Conservation (phyloP, 768 basidiomycete genomes). For the Agaricus blazei region DNA sequence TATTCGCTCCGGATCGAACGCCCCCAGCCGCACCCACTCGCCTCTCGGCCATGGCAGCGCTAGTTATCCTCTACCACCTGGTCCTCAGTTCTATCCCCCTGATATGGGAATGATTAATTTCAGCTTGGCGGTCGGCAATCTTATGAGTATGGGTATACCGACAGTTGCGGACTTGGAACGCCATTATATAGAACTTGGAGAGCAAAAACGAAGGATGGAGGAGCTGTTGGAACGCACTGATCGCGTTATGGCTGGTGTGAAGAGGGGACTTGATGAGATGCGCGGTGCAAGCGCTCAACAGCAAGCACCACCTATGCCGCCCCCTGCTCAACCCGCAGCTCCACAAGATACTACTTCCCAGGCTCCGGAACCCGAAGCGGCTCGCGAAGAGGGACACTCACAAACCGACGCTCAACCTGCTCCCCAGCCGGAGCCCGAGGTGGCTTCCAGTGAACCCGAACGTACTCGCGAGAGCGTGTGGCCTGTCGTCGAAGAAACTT, state of each 20-base stretch:
- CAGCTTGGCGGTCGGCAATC: constrained; percentile 29
- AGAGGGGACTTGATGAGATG: constrained; percentile 76
- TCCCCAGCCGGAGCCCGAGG: constrained; percentile 6
- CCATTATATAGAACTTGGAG: constrained; percentile 62
- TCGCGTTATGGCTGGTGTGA: constrained; percentile 63
- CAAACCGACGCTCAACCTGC: constrained; percentile 2
- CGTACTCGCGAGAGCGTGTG: constrained; percentile 22
- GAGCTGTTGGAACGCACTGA: constrained; percentile 77
- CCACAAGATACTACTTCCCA: constrained; percentile 13
- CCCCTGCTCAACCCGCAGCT: constrained; percentile 7
- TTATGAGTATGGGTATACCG: constrained; percentile 31
- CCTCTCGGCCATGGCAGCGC: constrained; percentile 47
- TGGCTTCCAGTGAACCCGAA: constrained; percentile 15
- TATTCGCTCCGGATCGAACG: constrained; percentile 58
- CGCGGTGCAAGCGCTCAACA: constrained; percentile 23
- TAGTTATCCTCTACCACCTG: constrained; percentile 20
- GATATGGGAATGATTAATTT: constrained; percentile 25
- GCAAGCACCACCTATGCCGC: constrained; percentile 9
- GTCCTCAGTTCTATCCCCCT: constrained; percentile 12
- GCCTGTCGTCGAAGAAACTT: constrained; percentile 23
- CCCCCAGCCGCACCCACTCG: constrained; percentile 71
- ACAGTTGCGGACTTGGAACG: constrained; percentile 61
- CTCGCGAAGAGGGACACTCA: background rate
- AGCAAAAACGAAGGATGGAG: constrained; percentile 60
- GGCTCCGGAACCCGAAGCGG: constrained; percentile 11